Percentiles rank a stretch among this genome's conserved stretches.
These are phyloP conservation scores for Microthlaspi erraticum DNA, from an alignment of 345 rosid species.

Conservation along the genomic window DNA sequence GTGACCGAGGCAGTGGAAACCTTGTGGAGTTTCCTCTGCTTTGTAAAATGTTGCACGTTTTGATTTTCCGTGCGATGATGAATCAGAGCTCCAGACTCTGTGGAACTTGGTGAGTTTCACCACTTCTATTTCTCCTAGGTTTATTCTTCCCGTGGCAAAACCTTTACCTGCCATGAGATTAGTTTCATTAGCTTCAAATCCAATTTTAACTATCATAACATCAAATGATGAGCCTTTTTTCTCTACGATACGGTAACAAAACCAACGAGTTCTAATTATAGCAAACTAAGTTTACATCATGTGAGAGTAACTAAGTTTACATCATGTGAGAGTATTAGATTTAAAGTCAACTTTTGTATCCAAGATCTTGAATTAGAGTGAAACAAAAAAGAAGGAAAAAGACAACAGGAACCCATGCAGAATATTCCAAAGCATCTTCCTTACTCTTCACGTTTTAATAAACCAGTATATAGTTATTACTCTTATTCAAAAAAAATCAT, in stretches of 20 bases:
- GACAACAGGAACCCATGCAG: constrained; percentile 32
- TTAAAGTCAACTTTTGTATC: constrained; percentile 1
- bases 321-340: background rate
- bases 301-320: background rate
- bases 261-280: constrained; percentile 1
- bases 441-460: background rate
- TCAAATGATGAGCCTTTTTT: background rate
- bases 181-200: too few species aligned
- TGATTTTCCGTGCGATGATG: constrained; percentile 48
- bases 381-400: constrained; percentile 18
- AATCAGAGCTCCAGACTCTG: constrained; percentile 62
- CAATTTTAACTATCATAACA: background rate
- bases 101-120: constrained; percentile 63
- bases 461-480: constrained; percentile 1
- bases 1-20: constrained; percentile 75
- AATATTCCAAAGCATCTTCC: constrained; percentile 46
- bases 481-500: background rate
- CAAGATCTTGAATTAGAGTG: constrained; percentile 19
- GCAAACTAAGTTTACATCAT: constrained; percentile 13
- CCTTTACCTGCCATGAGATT: constrained; percentile 60
- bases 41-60: constrained; percentile 66
- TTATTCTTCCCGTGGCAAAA: constrained; percentile 69
- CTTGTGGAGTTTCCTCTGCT: constrained; percentile 69
- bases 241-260: constrained; percentile 14
- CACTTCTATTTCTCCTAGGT: constrained; percentile 74